These are phyloP conservation scores for Vanderwaltozyma verrucispora DNA, from an alignment of 805 yeast species.

Conservation along the genomic window DNA sequence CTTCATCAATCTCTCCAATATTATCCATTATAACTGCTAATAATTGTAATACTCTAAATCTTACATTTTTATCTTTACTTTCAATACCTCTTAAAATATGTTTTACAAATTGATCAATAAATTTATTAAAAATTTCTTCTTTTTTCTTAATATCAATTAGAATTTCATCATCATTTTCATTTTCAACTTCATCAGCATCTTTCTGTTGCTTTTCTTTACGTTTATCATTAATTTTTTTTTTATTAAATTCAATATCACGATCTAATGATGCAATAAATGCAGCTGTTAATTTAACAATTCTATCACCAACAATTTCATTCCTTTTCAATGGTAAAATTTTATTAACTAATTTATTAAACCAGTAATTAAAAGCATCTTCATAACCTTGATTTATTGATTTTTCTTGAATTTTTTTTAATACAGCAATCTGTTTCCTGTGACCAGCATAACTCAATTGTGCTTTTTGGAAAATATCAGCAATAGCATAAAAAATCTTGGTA, in stretches of 20 bases:
- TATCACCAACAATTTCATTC: slow-evolving; percentile 61
- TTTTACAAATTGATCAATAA: slow-evolving; percentile 49
- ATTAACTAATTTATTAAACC: slow-evolving; percentile 52
- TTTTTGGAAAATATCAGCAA: slow-evolving; percentile 67
- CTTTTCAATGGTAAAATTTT: slow-evolving; percentile 58
- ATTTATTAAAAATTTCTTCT: slow-evolving; percentile 37
- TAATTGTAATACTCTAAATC: slow-evolving; percentile 72
- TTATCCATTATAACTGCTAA: slow-evolving; percentile 61
- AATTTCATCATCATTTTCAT: slow-evolving; percentile 21
- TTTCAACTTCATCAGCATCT: too few relatives aligned
- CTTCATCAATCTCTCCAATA: slow-evolving; percentile 66
- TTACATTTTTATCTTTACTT: slow-evolving; percentile 63
- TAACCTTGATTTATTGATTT: slow-evolving; percentile 42
- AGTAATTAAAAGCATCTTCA: slow-evolving; percentile 48
- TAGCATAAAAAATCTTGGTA: slow-evolving; percentile 34
- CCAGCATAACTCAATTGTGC: slow-evolving; percentile 67
- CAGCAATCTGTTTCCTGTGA: slow-evolving; percentile 62
- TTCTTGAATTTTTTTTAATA: slow-evolving; percentile 47
- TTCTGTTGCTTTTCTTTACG: too few relatives aligned
- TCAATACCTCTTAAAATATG: slow-evolving; percentile 72
- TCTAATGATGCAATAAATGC: slow-evolving; percentile 44
- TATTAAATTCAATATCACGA: slow-evolving; percentile 18
- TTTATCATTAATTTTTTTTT: too few relatives aligned
- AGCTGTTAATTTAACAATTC: slow-evolving; percentile 59
- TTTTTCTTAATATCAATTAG: too few relatives aligned